Percentiles rank a stretch among this genome's conserved stretches.
Conservation (phyloP, 1,284 basidiomycete species). For the Abortiporus biennis region DNA sequence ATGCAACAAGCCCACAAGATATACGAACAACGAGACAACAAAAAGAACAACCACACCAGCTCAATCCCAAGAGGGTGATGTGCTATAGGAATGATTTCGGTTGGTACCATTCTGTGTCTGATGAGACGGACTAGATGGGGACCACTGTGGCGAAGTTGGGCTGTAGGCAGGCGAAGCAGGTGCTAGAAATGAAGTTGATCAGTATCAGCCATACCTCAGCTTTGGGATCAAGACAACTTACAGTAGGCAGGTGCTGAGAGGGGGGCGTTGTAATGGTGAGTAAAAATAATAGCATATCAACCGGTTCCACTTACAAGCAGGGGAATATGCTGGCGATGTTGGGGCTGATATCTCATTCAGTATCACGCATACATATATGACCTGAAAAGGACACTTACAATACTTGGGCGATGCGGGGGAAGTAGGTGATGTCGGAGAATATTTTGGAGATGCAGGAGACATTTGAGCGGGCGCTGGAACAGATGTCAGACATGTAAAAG, state of each 20-base stretch:
- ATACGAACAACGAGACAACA: background rate
- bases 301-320: constrained; percentile 65
- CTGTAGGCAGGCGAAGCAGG: constrained; percentile 83
- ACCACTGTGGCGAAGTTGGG: constrained; percentile 76
- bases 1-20: background rate
- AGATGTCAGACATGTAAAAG: constrained; percentile 12
- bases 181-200: constrained; percentile 35
- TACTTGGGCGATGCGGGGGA: constrained; percentile 87
- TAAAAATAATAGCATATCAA: background rate
- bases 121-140: constrained; percentile 70
- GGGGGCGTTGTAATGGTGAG: background rate
- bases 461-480: constrained; percentile 61
- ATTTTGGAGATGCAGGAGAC: constrained; percentile 81
- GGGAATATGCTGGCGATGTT: constrained; percentile 78
- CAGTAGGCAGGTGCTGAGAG: constrained; percentile 49
- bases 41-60: constrained; percentile 5
- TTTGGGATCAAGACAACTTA: constrained; percentile 41
- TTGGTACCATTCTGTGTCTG: constrained; percentile 44
- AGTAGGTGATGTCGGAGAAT: constrained; percentile 79
- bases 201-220: too few species aligned
- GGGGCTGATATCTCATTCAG: constrained; percentile 14
- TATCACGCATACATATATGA: background rate
- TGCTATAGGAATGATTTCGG: constrained; percentile 40
- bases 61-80: constrained; percentile 56
- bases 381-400: constrained; percentile 44